Base-by-base conservation (phyloP, 805 yeast genomes). In the Osmozyma mogii region DNA sequence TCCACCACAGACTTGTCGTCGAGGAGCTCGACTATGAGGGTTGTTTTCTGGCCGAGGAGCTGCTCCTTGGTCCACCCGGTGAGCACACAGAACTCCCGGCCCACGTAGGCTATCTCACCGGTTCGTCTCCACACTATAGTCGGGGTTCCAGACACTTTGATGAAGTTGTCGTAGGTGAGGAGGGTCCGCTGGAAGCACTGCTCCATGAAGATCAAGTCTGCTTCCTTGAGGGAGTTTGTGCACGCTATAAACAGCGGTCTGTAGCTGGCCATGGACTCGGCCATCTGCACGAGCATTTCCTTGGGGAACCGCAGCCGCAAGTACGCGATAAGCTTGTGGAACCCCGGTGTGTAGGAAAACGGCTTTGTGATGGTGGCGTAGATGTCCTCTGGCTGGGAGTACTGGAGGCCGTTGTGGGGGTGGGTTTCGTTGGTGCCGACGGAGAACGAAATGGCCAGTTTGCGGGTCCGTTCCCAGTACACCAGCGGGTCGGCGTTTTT, bases 91-190 rank as follows among this genome's bases (percentile, higher is more conserved):
- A 89, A 89, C 54, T 89, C 97, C 41, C 83, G 83, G n/a, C 94
- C 94, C 3, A 88, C 94, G 36, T 88, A 89, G 0, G 95, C 92
- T 9, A 89, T 82, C 52, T 89, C 95, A 6, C 96, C 95, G 1
- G 96, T 87, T 30, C 97, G 68, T 41, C 98, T 65, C 97, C 97
- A 89, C 3, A 87, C 89, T 14, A 89, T 72, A 0, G 96, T 87
- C 2, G 97, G 97, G 0, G 96, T 89, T 0, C 96, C 96, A 19
- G 85, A 75, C 13, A 82, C 75, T 14, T 76, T 68, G 22, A 92
- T 81, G 50, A 84, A 83, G 52, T 79, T 82, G 36, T 85, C 88
- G 52, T 87, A 89, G 37, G 94, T 95, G 25, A 89, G 59, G 21
- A 89, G 60, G 0, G 97, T 87, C 25, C 98, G 63, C 54, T 89